Base-by-base conservation (phyloP, 148 eudicot genomes). In the Rhododendron griersonianum region DNA sequence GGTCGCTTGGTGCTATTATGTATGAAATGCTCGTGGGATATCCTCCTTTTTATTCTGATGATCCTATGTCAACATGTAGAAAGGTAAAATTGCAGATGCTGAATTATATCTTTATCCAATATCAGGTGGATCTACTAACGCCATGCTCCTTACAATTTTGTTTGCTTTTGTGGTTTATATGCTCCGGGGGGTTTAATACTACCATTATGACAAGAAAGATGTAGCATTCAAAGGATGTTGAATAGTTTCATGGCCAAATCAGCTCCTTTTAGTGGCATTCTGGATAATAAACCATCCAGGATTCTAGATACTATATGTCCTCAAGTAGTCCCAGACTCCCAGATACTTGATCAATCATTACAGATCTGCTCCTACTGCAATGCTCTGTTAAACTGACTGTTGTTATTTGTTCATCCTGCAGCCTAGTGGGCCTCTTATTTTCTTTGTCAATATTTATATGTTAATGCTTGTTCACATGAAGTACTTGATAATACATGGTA, bases 1-100 rank as follows among this genome's bases (percentile, higher is more conserved):
- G 99, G 99, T 97, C 99, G 84, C 93, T 97, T 84, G 99, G 99
- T 57, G 99, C 99, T 83, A 97, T 97, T 86, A 94, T 95, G 99
- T 97, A 95, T 89, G 99, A 97, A 91, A 97, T 97, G 99, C 99
- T 97, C 80, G 99, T 97, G 71, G 99, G 99, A 76, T 97, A 93
- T 88, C 99, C 99, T n/a, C 99, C 99, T 10, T 97, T 97, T 83
- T 97, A 97, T 87, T 97, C 99, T 47, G 99, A 97, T 89, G 99
- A 97, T 78, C 98, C 99, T 44, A 97, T 97, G 99, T 93, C 98
- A 30, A 97, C 99, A 61, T 97, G 99, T 88, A 93, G 98, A 81
- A 97, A 97, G 99, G 99, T 97, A 89, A 82, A 80, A 16, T 65
- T 63, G 13, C 11, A 13, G 11, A 51, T 78, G 71, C 69, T 87